phyloP scores from a whole-genome alignment of 768 basidiomycete genomes.

The Amanita rubescens region DNA sequence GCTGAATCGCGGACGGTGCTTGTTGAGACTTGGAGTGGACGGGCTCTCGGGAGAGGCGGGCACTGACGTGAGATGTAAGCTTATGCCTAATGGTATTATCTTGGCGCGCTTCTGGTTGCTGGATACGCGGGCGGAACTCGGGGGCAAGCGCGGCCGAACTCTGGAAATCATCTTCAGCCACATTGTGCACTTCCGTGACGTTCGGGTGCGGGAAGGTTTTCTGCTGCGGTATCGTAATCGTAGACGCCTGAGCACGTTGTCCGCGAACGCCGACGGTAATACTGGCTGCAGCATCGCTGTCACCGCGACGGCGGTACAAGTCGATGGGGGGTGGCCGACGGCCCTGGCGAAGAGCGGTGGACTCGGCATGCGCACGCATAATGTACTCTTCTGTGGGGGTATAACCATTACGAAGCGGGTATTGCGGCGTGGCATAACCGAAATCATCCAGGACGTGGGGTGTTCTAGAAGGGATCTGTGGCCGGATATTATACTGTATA shows the following conservation, averaged over 20 bases:
- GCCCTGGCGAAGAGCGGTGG: constrained; percentile 14
- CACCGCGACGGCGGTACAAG: constrained; percentile 18
- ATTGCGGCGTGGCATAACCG: constrained; percentile 1
- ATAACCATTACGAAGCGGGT: constrained; percentile 33
- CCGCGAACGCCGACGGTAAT: constrained; percentile 35
- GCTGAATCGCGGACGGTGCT: constrained; percentile 4
- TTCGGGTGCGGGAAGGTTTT: constrained; percentile 7
- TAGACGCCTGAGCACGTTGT: constrained; percentile 33
- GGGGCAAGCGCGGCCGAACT: constrained; percentile 9
- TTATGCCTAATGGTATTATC: constrained; percentile 3
- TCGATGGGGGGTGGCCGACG: constrained; percentile 31
- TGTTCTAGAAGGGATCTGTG: constrained; percentile 4
- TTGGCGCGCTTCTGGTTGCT: neutral
- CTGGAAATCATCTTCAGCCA: constrained; percentile 34
- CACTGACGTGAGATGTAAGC: constrained; percentile 20
- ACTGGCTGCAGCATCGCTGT: constrained; percentile 19
- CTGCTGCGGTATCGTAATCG: constrained; percentile 19
- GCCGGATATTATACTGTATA: constrained; percentile 9
- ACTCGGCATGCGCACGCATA: constrained; percentile 46
- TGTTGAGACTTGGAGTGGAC: constrained; percentile 2
- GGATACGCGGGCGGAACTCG: constrained; percentile 11
- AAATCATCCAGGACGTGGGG: constrained; percentile 5
- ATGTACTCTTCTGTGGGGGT: constrained; percentile 65
- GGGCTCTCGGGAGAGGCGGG: constrained; percentile 20
- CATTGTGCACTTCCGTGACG: constrained; percentile 12